Conservation (phyloP, 257 asterid genomes). For the Jacaranda copaia region DNA sequence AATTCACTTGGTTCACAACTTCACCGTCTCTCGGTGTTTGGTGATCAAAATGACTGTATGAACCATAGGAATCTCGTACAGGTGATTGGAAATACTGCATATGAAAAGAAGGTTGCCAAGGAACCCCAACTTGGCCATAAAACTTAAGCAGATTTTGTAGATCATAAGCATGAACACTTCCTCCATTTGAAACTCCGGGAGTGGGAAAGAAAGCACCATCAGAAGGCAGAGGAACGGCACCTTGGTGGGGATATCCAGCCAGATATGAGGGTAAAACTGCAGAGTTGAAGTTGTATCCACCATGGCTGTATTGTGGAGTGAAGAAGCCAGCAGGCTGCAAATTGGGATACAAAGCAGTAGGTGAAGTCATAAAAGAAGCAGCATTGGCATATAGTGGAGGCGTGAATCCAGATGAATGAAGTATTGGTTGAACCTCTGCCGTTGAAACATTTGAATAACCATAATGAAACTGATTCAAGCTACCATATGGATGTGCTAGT, state of each 20-base stretch:
- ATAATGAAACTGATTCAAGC: slow-evolving; percentile 40
- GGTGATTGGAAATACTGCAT: slow-evolving; percentile 44
- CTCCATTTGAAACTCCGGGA: slow-evolving; percentile 44
- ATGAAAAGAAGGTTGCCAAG: slow-evolving; percentile 36
- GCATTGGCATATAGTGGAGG: slow-evolving; percentile 41
- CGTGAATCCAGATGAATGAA: slow-evolving; percentile 43
- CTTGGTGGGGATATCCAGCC: slow-evolving; percentile 48
- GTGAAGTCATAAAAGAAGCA: slow-evolving; percentile 41
- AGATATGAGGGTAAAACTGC: slow-evolving; percentile 41
- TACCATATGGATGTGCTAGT: slow-evolving; percentile 38
- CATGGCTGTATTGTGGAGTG: slow-evolving; percentile 44
- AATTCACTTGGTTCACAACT: slow-evolving; percentile 35
- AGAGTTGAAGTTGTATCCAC: slow-evolving; percentile 46
- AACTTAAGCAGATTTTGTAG: slow-evolving; percentile 39
- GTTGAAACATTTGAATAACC: slow-evolving; percentile 38
- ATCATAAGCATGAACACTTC: slow-evolving; percentile 39
- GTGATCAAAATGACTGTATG: slow-evolving; percentile 40
- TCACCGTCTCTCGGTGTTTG: slow-evolving; percentile 40
- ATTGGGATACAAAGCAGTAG: slow-evolving; percentile 39
- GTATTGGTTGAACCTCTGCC: slow-evolving; percentile 42
- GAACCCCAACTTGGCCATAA: slow-evolving; percentile 46
- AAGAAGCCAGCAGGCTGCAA: slow-evolving; percentile 45
- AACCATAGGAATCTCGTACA: slow-evolving; percentile 36
- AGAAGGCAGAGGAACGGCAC: slow-evolving; percentile 37
- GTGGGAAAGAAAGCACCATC: slow-evolving; percentile 31